Percentiles rank a stretch among this genome's conserved stretches.
Conservation (phyloP, 768 basidiomycete genomes). For the Pleurotus citrinopileatus region DNA sequence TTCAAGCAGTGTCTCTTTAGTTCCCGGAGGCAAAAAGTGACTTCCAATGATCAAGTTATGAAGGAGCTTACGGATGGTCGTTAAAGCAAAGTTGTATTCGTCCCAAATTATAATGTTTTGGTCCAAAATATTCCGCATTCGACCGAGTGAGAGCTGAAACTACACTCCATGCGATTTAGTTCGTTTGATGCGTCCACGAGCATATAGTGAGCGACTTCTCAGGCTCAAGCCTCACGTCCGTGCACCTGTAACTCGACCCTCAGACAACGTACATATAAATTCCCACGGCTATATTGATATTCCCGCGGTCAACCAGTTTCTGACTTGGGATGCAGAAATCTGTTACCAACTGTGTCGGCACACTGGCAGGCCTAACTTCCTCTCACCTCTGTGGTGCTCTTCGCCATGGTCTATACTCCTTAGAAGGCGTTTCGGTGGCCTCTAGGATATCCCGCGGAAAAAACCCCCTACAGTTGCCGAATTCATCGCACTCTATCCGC, state of each 20-base stretch:
- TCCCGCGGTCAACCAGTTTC: background rate
- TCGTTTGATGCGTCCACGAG: too few relatives aligned
- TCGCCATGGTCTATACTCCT: background rate
- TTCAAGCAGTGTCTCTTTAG: conserved; percentile 7
- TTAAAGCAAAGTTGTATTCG: conserved; percentile 7
- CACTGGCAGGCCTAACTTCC: conserved; percentile 3
- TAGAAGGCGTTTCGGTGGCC: background rate
- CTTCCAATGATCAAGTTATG: background rate
- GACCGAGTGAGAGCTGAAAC: too few relatives aligned
- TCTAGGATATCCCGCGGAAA: background rate
- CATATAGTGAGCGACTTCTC: too few relatives aligned
- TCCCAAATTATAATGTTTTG: too few relatives aligned
- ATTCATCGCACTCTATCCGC: background rate
- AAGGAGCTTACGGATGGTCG: conserved; percentile 2
- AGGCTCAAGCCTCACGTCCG: too few relatives aligned
- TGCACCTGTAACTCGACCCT: too few relatives aligned
- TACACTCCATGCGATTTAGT: too few relatives aligned
- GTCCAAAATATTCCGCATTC: too few relatives aligned
- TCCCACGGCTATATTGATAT: too few relatives aligned
- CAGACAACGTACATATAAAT: too few relatives aligned
- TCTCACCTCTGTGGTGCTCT: background rate
- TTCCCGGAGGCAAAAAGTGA: background rate
- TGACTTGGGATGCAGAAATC: background rate
- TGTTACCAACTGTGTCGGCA: background rate
- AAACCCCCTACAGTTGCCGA: background rate